Evolutionary conservation across 768 basidiomycete genomes (phyloP).

Genomic region (Clitopilus hobsonii): DNA sequence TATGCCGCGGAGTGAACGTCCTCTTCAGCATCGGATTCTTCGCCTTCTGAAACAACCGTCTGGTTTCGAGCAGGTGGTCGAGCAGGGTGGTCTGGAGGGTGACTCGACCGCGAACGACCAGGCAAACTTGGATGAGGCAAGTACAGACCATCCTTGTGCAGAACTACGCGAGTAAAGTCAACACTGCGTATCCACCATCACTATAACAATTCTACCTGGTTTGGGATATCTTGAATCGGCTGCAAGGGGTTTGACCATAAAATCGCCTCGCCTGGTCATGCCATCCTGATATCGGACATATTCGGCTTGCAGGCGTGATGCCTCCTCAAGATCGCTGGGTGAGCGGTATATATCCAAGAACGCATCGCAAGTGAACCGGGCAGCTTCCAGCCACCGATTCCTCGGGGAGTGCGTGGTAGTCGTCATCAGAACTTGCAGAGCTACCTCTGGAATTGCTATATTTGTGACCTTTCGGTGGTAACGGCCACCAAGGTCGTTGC

Average conservation of each 20-base stretch:
- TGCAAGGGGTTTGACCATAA: slow-evolving; percentile 35
- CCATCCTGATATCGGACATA: slow-evolving; percentile 73
- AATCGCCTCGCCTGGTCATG: slow-evolving; percentile 56
- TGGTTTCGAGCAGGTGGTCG: not conserved
- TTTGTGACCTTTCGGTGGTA: slow-evolving; percentile 62
- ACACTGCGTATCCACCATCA: no score
- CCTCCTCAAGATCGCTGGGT: slow-evolving; percentile 49
- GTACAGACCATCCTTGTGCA: slow-evolving; percentile 49
- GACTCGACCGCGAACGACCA: not conserved
- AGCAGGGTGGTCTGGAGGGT: not conserved
- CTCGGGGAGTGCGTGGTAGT: slow-evolving; percentile 24
- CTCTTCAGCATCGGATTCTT: slow-evolving; percentile 60
- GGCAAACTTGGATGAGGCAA: slow-evolving; percentile 28
- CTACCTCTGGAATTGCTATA: slow-evolving; percentile 48
- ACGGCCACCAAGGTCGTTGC: slow-evolving; percentile 71
- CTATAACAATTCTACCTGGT: no score
- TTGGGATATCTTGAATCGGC: no score
- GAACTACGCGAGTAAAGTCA: not conserved
- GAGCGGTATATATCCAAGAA: slow-evolving; percentile 68
- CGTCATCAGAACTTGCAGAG: slow-evolving; percentile 45
- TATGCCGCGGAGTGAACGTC: slow-evolving; percentile 60
- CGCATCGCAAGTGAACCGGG: slow-evolving; percentile 44
- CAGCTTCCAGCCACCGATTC: slow-evolving; percentile 67
- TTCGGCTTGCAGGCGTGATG: slow-evolving; percentile 48
- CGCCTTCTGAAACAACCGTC: not conserved